These are phyloP conservation scores for Cytospora mali DNA, from an alignment of 2,329 filamentous ascomycete species.

Conservation along the genomic window DNA sequence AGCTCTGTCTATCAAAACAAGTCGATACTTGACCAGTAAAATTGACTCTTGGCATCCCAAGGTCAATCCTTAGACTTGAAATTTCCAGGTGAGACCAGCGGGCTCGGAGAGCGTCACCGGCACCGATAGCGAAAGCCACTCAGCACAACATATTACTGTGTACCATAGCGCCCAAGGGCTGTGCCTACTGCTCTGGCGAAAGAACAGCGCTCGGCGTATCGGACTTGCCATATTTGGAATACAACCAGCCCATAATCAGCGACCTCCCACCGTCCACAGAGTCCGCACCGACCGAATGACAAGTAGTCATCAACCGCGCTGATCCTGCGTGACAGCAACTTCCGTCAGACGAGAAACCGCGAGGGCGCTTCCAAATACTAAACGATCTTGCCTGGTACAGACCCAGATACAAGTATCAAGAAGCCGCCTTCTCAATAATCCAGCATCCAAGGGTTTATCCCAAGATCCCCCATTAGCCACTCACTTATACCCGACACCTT, in stretches of 20 bases:
- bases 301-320: conserved; percentile 29
- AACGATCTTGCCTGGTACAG: neutral
- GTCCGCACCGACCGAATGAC: conserved; percentile 29
- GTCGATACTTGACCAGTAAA: too few species aligned
- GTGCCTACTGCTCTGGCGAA: conserved; percentile 36
- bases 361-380: neutral
- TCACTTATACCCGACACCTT: neutral
- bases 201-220: too few species aligned
- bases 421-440: neutral
- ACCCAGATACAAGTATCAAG: neutral
- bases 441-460: neutral
- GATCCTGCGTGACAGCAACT: neutral
- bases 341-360: neutral
- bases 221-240: conserved; percentile 15
- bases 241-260: conserved; percentile 2
- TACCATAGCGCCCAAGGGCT: conserved; percentile 14
- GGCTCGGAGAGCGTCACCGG: neutral
- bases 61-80: neutral
- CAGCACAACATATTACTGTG: conserved; percentile 1
- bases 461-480: neutral
- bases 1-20: neutral
- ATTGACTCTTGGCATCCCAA: neutral
- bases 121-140: neutral
- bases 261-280: neutral
- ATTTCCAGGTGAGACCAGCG: neutral